phyloP scores from a whole-genome alignment of 345 rosid genomes.

The Boechera retrofracta region DNA sequence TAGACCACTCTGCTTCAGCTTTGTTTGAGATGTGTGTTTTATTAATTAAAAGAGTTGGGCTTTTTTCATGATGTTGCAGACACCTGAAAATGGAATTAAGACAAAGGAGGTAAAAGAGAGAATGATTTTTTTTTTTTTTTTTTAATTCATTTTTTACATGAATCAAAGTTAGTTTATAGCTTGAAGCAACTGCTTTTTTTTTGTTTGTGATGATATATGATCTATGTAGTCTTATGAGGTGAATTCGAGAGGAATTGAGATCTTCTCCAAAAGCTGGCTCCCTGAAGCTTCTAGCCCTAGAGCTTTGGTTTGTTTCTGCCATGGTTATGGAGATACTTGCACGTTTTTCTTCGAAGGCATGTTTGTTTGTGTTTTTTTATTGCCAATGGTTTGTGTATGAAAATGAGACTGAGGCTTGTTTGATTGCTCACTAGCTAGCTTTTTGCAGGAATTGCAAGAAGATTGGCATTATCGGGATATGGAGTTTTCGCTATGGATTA shows the following conservation, averaged over 20 bases:
- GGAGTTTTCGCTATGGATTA: constrained; percentile 96
- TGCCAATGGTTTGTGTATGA: neutral
- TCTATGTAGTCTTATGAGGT: constrained; percentile 67
- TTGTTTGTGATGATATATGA: constrained; percentile 18
- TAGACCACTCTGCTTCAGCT: constrained; percentile 5
- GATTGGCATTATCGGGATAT: constrained; percentile 80
- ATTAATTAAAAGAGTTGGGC: neutral
- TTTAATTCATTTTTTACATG: neutral
- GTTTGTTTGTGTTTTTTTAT: constrained; percentile 4
- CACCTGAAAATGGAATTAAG: constrained; percentile 64
- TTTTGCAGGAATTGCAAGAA: constrained; percentile 81
- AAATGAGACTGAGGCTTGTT: neutral
- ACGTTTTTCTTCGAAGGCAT: constrained; percentile 94
- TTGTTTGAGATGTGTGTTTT: constrained; percentile 1
- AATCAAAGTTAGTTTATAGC: constrained; percentile 30
- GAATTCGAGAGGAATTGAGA: constrained; percentile 87
- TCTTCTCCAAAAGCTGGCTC: constrained; percentile 89
- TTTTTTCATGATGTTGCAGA: constrained; percentile 53
- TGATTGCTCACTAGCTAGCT: constrained; percentile 31
- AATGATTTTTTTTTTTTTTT: neutral
- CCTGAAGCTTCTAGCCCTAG: constrained; percentile 65
- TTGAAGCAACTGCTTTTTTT: neutral
- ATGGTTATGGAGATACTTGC: constrained; percentile 99
- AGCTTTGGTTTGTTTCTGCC: constrained; percentile 85
- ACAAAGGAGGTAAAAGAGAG: constrained; percentile 66